A percentile compares a stretch with the other conserved stretches of the same genome.
phyloP scores from a whole-genome alignment of 192 early-diverging fungal species.

The Backusella tuberculispora region DNA sequence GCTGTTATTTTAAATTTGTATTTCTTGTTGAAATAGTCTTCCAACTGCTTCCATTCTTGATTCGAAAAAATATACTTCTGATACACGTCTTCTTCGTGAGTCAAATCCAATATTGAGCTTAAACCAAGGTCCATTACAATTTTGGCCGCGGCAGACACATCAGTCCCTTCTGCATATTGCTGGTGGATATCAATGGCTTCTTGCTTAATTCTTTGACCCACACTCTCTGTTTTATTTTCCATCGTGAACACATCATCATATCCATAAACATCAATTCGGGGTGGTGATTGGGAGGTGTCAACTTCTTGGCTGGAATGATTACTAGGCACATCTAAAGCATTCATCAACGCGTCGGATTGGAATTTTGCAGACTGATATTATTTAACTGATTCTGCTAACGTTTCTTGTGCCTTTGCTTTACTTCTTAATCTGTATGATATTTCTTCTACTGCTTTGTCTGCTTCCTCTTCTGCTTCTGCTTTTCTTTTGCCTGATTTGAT shows the following conservation, averaged over 20 bases:
- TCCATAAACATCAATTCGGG: neutral
- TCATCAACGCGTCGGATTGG: neutral
- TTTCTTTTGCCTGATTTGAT: neutral
- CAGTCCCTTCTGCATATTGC: neutral
- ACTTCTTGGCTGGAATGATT: neutral
- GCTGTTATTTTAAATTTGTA: neutral
- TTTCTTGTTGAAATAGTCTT: neutral
- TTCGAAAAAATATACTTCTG: neutral
- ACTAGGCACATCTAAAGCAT: neutral
- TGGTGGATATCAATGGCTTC: neutral
- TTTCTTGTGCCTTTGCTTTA: neutral
- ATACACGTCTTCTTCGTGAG: neutral
- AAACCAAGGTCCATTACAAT: constrained; percentile 6
- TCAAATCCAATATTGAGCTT: constrained; percentile 15
- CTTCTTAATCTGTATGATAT: neutral
- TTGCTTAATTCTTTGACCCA: neutral
- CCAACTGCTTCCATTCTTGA: neutral
- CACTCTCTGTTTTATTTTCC: neutral
- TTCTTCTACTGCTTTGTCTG: neutral
- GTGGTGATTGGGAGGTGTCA: neutral
- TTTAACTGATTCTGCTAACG: neutral
- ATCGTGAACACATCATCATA: neutral
- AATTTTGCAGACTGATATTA: neutral
- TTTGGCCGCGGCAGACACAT: neutral
- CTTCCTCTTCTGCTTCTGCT: neutral